Base-by-base conservation (phyloP, 331 rosid species). In the Quercus phellos region DNA sequence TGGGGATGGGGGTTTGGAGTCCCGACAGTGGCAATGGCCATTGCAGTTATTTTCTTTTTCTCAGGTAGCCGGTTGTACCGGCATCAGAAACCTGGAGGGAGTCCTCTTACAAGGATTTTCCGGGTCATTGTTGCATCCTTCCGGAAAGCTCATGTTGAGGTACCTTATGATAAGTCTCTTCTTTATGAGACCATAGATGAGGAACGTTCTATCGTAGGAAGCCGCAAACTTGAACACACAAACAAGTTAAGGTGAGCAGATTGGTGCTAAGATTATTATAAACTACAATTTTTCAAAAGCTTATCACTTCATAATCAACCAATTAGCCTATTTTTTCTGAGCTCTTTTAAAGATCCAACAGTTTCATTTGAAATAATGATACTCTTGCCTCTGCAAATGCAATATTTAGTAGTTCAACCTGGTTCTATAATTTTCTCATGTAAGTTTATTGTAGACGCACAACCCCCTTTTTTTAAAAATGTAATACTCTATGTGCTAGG, bases 1-100 rank as follows among this genome's bases (percentile, higher is more conserved):
- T 92, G 97, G 97, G 91, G 83, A 74, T 90, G 93, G 97, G 94
- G 97, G 22, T 92, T 92, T 75, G 97, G 95, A 70, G 59, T 89
- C 74, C 97, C 93, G 10, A 92, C 92, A 18, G 92, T 86, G 68
- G 90, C 95, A 54, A 92, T 90, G 95, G 78, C 74, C 51, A 32
- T 88, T 29, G 95, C 92, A 6, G 78, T 90, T 70, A 61, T 81
- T 67, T 88, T 68, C 80, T 92, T 87, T 79, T 89, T 92, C 73
- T 2, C 74, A 0, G 92, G 90, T 11, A 92, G 90, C 74, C 29
- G 14, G 24, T 70, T 83, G 67, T 92, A 92, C 78, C 83, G 95
- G 13, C 79, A 84, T 74, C 97, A 90, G 68, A 22, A 80, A 67
- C 93, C 97, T 0, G 92, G 93, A 59, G 96, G 96, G 51, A 92